Base-by-base conservation (phyloP, 2,329 filamentous ascomycete genomes). In the Hypocreales sp. region DNA sequence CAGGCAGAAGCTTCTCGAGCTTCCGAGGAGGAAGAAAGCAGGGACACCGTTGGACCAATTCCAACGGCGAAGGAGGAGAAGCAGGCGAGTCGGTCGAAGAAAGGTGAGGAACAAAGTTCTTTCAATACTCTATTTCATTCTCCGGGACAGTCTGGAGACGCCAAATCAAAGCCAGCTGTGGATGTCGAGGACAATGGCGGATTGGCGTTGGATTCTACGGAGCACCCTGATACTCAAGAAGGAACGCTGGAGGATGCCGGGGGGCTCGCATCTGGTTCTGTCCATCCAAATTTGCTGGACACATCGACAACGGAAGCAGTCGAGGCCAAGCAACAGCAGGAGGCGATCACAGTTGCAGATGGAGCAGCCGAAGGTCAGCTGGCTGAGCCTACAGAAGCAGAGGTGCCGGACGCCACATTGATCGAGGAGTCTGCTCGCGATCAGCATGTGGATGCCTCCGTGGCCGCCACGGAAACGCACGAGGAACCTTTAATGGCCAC, bases 41-140 rank as follows among this genome's bases (percentile, higher is more conserved):
- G 54, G 36, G 55, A 59, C 31, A 47, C 39, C 5, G 41, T 57
- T 33, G 51, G 48, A 16, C 51, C 51, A 15, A 57, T 56, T 32
- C 42, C 48, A 25, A 37, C 40, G 11, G 8, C 26, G 7, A 23
- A 18, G 24, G 48, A 51, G 26, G 49, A 50, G 33, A 53, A 46
- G 36, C 39, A 33, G 29, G 37, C 38, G 25, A 31, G 40, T 28
- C 44, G 38, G 34, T 40, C 41, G 30, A 51, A 48, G 38, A 58
- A 56, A 60, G 57, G 57, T 61, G 51, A 61, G 57, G 47, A 51
- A 40, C 35, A 40, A 33, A 35, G 39, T 49, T 46, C 38, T 45
- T 42, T 50, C 42, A 40, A 46, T 54, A 46, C 47, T 47, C 46
- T 44, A 40, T 40, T 45, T 50, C 43, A 44, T 45, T 47, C 51